Conservation (phyloP, 139 green algal species). For the Coelastrella sp. region DNA sequence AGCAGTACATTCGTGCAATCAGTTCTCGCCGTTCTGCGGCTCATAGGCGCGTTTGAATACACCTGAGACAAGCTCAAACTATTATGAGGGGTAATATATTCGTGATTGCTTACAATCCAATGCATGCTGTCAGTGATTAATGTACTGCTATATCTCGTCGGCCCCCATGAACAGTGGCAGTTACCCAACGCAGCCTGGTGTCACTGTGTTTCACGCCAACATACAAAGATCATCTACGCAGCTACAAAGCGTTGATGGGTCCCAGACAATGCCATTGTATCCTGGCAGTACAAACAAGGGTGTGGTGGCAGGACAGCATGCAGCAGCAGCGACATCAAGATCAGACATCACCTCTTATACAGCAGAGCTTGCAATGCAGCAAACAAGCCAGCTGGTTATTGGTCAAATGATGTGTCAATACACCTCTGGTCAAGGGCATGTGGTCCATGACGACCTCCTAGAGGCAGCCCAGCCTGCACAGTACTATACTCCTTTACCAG, state of each 20-base stretch:
- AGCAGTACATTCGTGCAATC: too few species aligned
- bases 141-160: too few species aligned
- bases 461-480: background rate
- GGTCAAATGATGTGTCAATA: background rate
- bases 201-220: background rate
- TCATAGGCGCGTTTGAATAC: too few species aligned
- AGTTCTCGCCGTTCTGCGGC: too few species aligned
- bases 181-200: background rate
- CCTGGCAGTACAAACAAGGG: background rate
- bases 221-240: background rate
- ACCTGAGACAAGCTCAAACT: too few species aligned
- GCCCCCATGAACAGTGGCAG: background rate
- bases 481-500: background rate
- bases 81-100: too few species aligned
- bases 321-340: background rate
- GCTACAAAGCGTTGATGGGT: background rate
- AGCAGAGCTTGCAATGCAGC: too few species aligned
- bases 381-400: background rate
- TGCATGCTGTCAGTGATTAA: too few species aligned
- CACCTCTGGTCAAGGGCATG: background rate
- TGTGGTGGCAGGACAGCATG: background rate
- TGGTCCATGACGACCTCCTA: background rate
- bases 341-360: too few species aligned
- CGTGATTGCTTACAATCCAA: too few species aligned
- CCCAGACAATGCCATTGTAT: background rate